Evolutionary conservation across 345 rosid species (phyloP).

Genomic region (Theobroma cacao): DNA sequence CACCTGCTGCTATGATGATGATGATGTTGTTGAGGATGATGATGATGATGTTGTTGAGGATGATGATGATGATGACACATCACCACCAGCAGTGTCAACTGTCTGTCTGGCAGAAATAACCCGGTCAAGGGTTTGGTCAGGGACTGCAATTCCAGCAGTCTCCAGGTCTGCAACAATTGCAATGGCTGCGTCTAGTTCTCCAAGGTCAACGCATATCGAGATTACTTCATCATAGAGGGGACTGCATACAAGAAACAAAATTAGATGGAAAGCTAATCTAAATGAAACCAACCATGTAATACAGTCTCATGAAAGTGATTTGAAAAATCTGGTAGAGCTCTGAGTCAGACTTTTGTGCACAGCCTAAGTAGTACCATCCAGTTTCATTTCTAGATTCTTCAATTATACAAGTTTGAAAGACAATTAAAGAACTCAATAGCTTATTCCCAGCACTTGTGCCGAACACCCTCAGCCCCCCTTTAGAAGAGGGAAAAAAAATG

Average conservation of each 20-base stretch:
- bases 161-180: conserved; percentile 93
- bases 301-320: background rate
- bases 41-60: background rate
- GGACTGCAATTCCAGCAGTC: conserved; percentile 62
- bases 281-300: background rate
- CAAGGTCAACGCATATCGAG: conserved; percentile 71
- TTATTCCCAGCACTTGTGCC: background rate
- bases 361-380: background rate
- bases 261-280: background rate
- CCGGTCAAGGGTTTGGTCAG: conserved; percentile 65
- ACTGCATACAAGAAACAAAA: conserved; percentile 37
- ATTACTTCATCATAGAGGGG: conserved; percentile 86
- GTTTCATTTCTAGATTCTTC: background rate
- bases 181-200: conserved; percentile 86
- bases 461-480: background rate
- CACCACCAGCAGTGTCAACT: conserved; percentile 26
- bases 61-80: conserved; percentile 12
- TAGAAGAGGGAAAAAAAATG: background rate
- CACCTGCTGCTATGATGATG: conserved; percentile 17
- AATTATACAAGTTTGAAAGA: background rate
- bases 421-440: background rate
- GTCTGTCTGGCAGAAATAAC: conserved; percentile 75
- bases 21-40: too few relatives aligned
- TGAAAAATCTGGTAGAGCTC: background rate
- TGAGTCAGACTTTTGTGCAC: background rate